Percentiles rank a stretch among this genome's conserved stretches.
These are phyloP conservation scores for Trypanosoma congolense DNA, from an alignment of 208 protist species.

Conservation along the genomic window DNA sequence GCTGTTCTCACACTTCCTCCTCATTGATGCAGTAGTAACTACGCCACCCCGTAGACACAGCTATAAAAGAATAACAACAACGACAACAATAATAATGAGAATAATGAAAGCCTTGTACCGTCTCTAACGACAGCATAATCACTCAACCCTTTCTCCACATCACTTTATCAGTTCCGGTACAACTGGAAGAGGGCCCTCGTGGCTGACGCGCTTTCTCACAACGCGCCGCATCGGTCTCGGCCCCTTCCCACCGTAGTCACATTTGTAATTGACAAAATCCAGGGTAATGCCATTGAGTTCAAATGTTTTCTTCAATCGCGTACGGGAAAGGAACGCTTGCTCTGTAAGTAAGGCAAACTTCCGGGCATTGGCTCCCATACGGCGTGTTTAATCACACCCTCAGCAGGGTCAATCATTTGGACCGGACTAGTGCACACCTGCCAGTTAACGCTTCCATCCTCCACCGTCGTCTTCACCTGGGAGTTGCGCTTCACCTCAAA, in stretches of 20 bases:
- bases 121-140: too few species aligned
- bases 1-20: not conserved
- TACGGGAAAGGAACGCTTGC: slow-evolving; percentile 63
- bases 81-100: too few species aligned
- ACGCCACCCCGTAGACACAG: too few species aligned
- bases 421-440: slow-evolving; percentile 65
- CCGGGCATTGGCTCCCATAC: slow-evolving; percentile 67
- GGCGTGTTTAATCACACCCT: slow-evolving; percentile 73
- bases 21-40: too few species aligned
- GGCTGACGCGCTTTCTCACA: slow-evolving; percentile 43
- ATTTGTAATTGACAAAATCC: slow-evolving; percentile 48
- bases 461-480: slow-evolving; percentile 54
- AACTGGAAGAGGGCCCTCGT: slow-evolving; percentile 32
- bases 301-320: slow-evolving; percentile 37
- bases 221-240: slow-evolving; percentile 65
- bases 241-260: slow-evolving; percentile 79
- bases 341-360: slow-evolving; percentile 63
- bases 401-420: slow-evolving; percentile 50
- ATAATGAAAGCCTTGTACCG: too few species aligned
- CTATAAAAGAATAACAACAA: too few species aligned
- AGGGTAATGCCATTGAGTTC: slow-evolving; percentile 46
- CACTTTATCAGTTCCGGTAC: slow-evolving; percentile 19
- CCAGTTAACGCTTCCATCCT: slow-evolving; percentile 74
- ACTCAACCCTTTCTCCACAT: too few species aligned
- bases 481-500: slow-evolving; percentile 54